Evolutionary conservation across 495 filamentous ascomycete species (phyloP), one percentile per base, ranked within the genome.

Genomic region (Penicillium robsamsonii): DNA sequence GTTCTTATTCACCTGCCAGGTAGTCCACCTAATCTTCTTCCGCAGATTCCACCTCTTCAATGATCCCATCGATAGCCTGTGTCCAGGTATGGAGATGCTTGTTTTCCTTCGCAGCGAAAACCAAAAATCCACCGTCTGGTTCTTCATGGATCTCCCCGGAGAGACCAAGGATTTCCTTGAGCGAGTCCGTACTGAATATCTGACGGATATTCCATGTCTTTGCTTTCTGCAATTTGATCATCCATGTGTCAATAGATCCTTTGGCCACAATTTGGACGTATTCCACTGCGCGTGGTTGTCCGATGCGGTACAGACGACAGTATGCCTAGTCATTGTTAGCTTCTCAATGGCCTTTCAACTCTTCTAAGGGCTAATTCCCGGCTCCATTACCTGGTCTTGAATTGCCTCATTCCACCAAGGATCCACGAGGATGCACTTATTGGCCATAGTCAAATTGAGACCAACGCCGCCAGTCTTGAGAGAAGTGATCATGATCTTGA

Each of bases 281-380:
- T 33, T 78, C 72, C 0, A 87, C 84, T 15, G 79, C 63, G 3
- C 79, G 73, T 2, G 56, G 49, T 49, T 91, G 86, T 0, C 87
- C 86, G 18, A 87, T 86, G 4, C 86, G 77, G 51, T 78, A 81
- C 7, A 88, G 72, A 0, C 86, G 80, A 30, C 78, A 83, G 59
- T 87, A 87, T 0, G 87, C 87, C 70, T 85, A 75, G 37, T 22
- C 12, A 7, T 46, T 46, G 27, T 47, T 38, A 62, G 30, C 10
- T 13, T 15, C n/a, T n/a, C n/a, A n/a, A n/a, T n/a, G n/a, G n/a
- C n/a, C n/a, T n/a, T n/a, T n/a, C n/a, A n/a, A n/a, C n/a, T n/a
- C n/a, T n/a, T n/a, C n/a, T n/a, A n/a, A n/a, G n/a, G 11, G 2
- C 1, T 22, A 22, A 22, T 22, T 4, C 5, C 9, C 4, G 22